Evolutionary conservation across 805 yeast genomes (phyloP).

Genomic region (Aciculoconidium aculeatum): DNA sequence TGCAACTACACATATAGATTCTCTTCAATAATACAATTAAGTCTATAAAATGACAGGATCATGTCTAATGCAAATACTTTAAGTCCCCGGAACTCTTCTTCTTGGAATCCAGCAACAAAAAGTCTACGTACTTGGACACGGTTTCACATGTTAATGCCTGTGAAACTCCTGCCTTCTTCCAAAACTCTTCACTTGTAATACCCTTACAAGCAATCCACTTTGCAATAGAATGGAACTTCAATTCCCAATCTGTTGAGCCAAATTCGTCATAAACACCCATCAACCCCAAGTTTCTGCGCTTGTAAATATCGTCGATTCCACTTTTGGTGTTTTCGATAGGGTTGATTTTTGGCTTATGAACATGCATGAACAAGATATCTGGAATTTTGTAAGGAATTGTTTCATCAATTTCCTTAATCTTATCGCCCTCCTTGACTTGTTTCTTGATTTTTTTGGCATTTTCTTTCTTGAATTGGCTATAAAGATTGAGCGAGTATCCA

Average conservation of each 20-base stretch:
- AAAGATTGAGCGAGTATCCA: constrained; percentile 8
- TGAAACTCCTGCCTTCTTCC: constrained; percentile 12
- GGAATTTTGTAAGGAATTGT: constrained; percentile 9
- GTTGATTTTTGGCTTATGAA: constrained; percentile 17
- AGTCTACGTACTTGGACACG: constrained; percentile 18
- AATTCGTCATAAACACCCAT: constrained; percentile 13
- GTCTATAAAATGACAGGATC: too few species aligned
- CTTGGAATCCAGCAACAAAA: constrained; percentile 16
- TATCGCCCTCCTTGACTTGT: constrained; percentile 3
- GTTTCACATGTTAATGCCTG: constrained; percentile 16
- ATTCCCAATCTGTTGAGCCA: constrained; percentile 20
- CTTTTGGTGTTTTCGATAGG: constrained; percentile 12
- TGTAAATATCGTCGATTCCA: constrained; percentile 9
- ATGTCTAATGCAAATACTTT: constrained; percentile 3
- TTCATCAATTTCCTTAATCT: background rate
- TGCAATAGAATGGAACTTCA: constrained; percentile 16
- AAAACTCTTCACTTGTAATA: constrained; percentile 14
- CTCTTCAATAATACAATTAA: background rate
- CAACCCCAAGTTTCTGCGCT: constrained; percentile 16
- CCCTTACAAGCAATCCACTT: constrained; percentile 22
- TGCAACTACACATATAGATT: too few species aligned
- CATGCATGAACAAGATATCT: constrained; percentile 16
- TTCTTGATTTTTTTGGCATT: constrained; percentile 2
- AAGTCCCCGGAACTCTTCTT: constrained; percentile 8
- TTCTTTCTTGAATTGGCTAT: constrained; percentile 9